A percentile compares a stretch with the other conserved stretches of the same genome.
Evolutionary conservation across 257 asterid species (phyloP).

Genomic region (Nicotiana benthamiana): DNA sequence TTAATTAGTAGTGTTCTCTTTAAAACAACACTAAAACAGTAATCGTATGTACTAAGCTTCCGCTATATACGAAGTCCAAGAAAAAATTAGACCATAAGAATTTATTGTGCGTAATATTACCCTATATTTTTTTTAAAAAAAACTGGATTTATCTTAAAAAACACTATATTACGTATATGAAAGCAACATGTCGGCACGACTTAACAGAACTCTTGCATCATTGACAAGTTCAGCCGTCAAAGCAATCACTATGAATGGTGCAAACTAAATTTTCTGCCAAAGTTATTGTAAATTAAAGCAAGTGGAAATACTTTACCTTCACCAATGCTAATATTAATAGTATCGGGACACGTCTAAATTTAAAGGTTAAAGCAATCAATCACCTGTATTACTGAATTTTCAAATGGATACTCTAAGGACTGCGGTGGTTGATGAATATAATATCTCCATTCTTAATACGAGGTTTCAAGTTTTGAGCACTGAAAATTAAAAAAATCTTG

Average conservation of each 20-base stretch:
- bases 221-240: not conserved
- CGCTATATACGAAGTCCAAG: accelerated
- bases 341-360: not conserved
- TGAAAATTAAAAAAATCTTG: too few relatives aligned
- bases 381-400: not conserved
- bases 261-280: not conserved
- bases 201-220: not conserved
- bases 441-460: too few relatives aligned
- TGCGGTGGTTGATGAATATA: too few relatives aligned
- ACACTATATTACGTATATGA: not conserved
- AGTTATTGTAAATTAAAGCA: not conserved
- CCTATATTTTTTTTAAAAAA: too few relatives aligned
- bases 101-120: too few relatives aligned
- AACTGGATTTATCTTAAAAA: too few relatives aligned
- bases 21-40: too few relatives aligned
- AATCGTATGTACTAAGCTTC: too few relatives aligned
- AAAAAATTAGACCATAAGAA: too few relatives aligned
- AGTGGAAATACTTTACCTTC: not conserved
- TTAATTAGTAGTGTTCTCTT: too few relatives aligned
- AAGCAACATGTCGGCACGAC: not conserved
- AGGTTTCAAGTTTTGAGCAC: too few relatives aligned
- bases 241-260: not conserved
- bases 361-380: not conserved
- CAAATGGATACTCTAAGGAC: not conserved
- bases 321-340: not conserved